These are phyloP conservation scores for Ustilago shanxiensis DNA, from an alignment of 1,284 basidiomycete genomes.

Conservation along the genomic window DNA sequence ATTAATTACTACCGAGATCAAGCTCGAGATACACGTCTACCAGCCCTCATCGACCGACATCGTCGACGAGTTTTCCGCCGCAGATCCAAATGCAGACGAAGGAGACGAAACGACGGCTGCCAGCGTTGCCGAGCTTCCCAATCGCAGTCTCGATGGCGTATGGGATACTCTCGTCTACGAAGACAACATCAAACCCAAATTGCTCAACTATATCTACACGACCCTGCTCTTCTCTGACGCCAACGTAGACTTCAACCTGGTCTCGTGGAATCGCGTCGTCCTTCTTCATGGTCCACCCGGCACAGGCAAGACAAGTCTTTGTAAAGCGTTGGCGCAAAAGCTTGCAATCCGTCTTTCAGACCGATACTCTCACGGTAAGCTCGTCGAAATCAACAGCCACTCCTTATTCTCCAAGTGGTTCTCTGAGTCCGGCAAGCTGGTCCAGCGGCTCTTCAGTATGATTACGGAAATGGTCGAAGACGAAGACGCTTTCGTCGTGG, in stretches of 20 bases:
- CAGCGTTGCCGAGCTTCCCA: constrained; percentile 86
- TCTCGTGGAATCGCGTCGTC: constrained; percentile 94
- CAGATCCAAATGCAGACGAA: constrained; percentile 74
- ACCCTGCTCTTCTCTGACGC: constrained; percentile 90
- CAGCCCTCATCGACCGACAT: constrained; percentile 79
- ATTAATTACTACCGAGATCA: constrained; percentile 35
- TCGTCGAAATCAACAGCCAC: constrained; percentile 89
- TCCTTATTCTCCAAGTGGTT: constrained; percentile 74
- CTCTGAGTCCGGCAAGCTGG: constrained; percentile 97
- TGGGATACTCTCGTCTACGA: constrained; percentile 89
- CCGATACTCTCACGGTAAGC: constrained; percentile 84
- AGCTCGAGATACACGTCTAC: constrained; percentile 81
- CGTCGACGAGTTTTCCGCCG: constrained; percentile 82
- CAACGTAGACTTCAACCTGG: constrained; percentile 88
- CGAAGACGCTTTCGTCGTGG: constrained; percentile 88
- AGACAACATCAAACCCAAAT: constrained; percentile 86
- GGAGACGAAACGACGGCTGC: constrained; percentile 79
- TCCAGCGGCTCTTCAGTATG: constrained; percentile 89
- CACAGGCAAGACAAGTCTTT: constrained; percentile 96
- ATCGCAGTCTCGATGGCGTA: constrained; percentile 83
- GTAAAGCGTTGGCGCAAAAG: constrained; percentile 94
- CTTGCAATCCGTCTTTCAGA: constrained; percentile 88
- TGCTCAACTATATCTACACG: constrained; percentile 93
- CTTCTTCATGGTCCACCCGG: constrained; percentile 96
- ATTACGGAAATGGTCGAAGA: constrained; percentile 90